Evolutionary conservation across 306 rosid species (phyloP).

Genomic region (Rosa chinensis): DNA sequence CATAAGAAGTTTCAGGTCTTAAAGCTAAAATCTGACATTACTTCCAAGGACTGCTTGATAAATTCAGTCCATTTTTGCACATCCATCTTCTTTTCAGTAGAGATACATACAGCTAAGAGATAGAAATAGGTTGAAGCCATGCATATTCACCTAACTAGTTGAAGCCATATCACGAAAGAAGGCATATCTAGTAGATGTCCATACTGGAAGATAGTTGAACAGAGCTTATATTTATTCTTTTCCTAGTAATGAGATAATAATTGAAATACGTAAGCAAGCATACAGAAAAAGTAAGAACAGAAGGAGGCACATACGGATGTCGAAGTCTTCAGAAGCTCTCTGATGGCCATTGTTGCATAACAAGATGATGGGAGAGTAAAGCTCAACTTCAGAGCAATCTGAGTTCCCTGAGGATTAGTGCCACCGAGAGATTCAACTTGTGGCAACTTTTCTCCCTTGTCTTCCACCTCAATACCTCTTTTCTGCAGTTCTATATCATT

Average conservation of each 20-base stretch:
- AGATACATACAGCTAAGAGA: not conserved
- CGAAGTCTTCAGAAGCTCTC: conserved; percentile 94
- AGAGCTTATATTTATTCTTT: not conserved
- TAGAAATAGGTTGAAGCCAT: not conserved
- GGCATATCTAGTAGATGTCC: not conserved
- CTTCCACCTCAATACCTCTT: conserved; percentile 29
- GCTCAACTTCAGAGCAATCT: conserved; percentile 76
- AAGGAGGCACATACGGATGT: conserved; percentile 69
- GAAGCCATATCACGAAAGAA: not conserved
- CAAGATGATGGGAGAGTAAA: conserved; percentile 90
- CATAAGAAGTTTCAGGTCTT: not conserved
- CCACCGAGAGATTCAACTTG: conserved; percentile 32
- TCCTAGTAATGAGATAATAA: not conserved
- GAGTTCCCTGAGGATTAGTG: conserved; percentile 53
- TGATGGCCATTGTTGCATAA: conserved; percentile 96
- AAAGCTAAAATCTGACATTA: not conserved
- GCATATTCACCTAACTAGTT: not conserved
- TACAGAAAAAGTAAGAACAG: not conserved
- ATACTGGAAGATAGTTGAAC: not conserved
- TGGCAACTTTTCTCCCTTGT: conserved; percentile 29
- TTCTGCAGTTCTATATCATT: conserved; percentile 33
- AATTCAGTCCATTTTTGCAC: not conserved
- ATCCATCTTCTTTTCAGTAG: not conserved
- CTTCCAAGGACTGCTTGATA: not conserved
- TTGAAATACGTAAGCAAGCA: not conserved